Conservation (phyloP, 2,329 filamentous ascomycete genomes). For the Falciphora oryzae region DNA sequence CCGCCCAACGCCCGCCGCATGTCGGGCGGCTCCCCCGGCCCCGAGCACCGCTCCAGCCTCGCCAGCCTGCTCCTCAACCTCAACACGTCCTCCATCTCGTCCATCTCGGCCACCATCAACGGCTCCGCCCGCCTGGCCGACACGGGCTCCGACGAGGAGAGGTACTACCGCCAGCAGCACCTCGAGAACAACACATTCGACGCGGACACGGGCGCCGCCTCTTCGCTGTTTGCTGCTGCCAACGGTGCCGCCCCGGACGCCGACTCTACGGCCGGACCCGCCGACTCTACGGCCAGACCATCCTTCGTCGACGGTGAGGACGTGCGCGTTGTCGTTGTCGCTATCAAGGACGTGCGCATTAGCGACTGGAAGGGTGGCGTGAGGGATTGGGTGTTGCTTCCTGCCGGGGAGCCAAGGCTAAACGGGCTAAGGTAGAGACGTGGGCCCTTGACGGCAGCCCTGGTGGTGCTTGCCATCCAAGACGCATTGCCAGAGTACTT, state of each 20-base stretch:
- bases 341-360: slow-evolving; percentile 77
- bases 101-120: slow-evolving; percentile 90
- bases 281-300: slow-evolving; percentile 43
- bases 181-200: slow-evolving; percentile 89
- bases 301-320: slow-evolving; percentile 76
- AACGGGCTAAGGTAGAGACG: slow-evolving; percentile 32
- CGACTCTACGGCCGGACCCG: slow-evolving; percentile 43
- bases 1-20: slow-evolving; percentile 66
- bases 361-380: slow-evolving; percentile 95
- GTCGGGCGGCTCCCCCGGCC: slow-evolving; percentile 52
- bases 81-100: slow-evolving; percentile 81
- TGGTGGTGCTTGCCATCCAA: too few species aligned
- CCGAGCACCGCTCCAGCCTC: slow-evolving; percentile 64
- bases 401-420: slow-evolving; percentile 26
- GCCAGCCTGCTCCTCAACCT: slow-evolving; percentile 82
- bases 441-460: background rate
- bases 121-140: slow-evolving; percentile 74
- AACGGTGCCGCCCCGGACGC: slow-evolving; percentile 35
- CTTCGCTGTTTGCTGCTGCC: slow-evolving; percentile 16
- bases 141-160: slow-evolving; percentile 71
- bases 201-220: slow-evolving; percentile 36
- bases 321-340: slow-evolving; percentile 81
- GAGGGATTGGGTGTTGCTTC: slow-evolving; percentile 61
- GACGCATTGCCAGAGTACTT: too few species aligned
- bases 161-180: slow-evolving; percentile 76